A percentile compares a stretch with the other conserved stretches of the same genome.
These are phyloP conservation scores for Termitomyces sp. DNA, from an alignment of 768 basidiomycete genomes.

Conservation along the genomic window DNA sequence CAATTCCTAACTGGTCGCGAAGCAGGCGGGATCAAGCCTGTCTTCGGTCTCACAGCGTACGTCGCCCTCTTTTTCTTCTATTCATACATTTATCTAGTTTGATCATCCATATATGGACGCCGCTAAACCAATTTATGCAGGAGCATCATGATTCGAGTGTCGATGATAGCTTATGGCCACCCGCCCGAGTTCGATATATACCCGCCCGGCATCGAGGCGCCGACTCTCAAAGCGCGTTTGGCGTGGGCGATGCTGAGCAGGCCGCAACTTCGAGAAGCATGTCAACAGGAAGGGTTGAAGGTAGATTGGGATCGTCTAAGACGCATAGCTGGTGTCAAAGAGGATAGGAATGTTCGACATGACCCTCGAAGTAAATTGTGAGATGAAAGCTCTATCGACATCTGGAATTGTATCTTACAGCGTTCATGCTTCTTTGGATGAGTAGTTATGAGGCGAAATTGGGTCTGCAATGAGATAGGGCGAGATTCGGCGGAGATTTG, in stretches of 20 bases:
- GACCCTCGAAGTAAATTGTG: slow-evolving; percentile 12
- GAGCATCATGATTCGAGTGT: slow-evolving; percentile 39
- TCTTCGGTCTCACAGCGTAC: slow-evolving; percentile 84
- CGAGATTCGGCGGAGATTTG: not conserved
- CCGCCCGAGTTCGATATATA: slow-evolving; percentile 39
- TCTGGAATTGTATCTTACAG: not conserved
- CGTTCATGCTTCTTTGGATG: not conserved
- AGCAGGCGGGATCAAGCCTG: slow-evolving; percentile 79
- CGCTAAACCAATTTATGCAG: slow-evolving; percentile 16
- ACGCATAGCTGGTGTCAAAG: slow-evolving; percentile 18
- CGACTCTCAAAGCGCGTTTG: slow-evolving; percentile 31
- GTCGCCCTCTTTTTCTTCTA: slow-evolving; percentile 22
- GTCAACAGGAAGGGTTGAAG: slow-evolving; percentile 28
- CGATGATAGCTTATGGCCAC: slow-evolving; percentile 38
- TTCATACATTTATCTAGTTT: not conserved
- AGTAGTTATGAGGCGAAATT: not conserved
- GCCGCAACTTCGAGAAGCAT: slow-evolving; percentile 32
- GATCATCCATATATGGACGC: not conserved
- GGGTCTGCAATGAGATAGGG: not conserved
- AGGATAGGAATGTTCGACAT: slow-evolving; percentile 8
- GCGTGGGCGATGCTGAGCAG: slow-evolving; percentile 37
- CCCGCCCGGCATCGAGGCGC: slow-evolving; percentile 22
- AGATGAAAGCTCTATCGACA: not conserved
- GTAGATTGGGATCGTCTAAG: slow-evolving; percentile 27
- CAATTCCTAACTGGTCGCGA: slow-evolving; percentile 85